Evolutionary conservation across 2,329 filamentous ascomycete species (phyloP), one percentile per base, ranked within the genome.

Genomic region (Stenocarpella maydis): DNA sequence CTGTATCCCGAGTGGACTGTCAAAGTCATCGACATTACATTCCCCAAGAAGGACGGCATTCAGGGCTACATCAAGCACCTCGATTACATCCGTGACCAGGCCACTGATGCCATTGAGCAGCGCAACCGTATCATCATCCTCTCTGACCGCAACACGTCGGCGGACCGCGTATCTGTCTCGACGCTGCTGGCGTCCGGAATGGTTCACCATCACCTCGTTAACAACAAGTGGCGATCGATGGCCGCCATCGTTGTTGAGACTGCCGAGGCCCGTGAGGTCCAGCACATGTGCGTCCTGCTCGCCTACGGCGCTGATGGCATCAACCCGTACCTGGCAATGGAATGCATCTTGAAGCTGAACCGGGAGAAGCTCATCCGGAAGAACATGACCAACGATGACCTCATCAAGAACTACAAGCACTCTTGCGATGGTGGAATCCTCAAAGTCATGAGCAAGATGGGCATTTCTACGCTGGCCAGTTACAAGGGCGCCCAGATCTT

Each of bases 391-490:
- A 89, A 96, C 69, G 91, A 97, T 71, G 87, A 91, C 76, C 89
- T 98, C 68, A 95, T 98, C 74, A 90, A 91, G 76, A 98, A 98
- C 84, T 98, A 98, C 87, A 97, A 97, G 84, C 93, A 97, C 81
- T 98, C 95, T 72, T 95, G 93, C 76, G 95, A 98, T 75, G 95
- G 95, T 77, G 95, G 95, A 83, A 97, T 98, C 73, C 86, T 98
- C 73, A 98, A 98, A 82, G 95, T 98, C 79, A 98, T 98, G 95
- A 96, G 92, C 80, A 98, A 98, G 86, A 98, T 98, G 95, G 95
- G 95, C 84, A 98, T 98, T 73, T 98, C 95, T 8, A 98, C 95
- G 39, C 86, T 98, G 54, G 94, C 95, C 77, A 95, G 92, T 74
- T 98, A 98, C 86, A 98, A 98, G 86, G 95, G 95, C 78, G 95